These are phyloP conservation scores for Flaveria floridana DNA, from an alignment of 140 eudicot genomes.

Conservation along the genomic window DNA sequence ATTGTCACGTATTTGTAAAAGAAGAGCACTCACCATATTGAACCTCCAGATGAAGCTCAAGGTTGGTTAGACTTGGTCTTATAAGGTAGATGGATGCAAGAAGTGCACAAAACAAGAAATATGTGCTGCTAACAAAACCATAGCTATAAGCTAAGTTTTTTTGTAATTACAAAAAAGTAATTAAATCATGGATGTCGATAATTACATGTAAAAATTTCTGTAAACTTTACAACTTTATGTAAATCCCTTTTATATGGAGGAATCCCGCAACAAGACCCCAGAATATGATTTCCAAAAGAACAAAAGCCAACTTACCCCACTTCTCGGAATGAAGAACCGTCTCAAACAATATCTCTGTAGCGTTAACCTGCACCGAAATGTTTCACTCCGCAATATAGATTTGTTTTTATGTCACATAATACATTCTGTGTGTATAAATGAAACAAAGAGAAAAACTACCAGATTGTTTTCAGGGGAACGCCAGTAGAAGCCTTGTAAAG, in stretches of 20 bases:
- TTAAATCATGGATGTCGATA: conserved; percentile 6
- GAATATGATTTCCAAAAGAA: conserved; percentile 67
- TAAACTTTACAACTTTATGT: conserved; percentile 48
- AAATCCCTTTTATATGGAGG: conserved; percentile 65
- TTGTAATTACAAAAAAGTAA: neutral
- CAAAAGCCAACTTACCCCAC: conserved; percentile 82
- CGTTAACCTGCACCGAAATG: conserved; percentile 56
- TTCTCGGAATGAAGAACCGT: conserved; percentile 51
- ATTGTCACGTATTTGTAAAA: neutral
- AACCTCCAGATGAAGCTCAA: neutral
- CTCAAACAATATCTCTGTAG: conserved; percentile 46
- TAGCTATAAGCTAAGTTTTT: neutral
- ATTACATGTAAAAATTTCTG: conserved; percentile 26
- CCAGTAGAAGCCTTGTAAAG: conserved; percentile 85
- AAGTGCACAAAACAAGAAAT: neutral
- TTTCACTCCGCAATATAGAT: neutral
- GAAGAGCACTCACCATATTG: neutral
- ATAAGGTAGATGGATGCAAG: neutral
- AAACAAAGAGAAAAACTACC: conserved; percentile 40
- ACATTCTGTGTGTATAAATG: neutral
- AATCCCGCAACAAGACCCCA: conserved; percentile 83
- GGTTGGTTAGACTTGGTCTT: neutral
- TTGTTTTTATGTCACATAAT: neutral
- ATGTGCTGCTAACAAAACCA: neutral
- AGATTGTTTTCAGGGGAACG: conserved; percentile 80